A percentile compares a stretch with the other conserved stretches of the same genome.
Evolutionary conservation across 2,329 filamentous ascomycete genomes (phyloP).

Genomic region (Calonectria ilicicola): DNA sequence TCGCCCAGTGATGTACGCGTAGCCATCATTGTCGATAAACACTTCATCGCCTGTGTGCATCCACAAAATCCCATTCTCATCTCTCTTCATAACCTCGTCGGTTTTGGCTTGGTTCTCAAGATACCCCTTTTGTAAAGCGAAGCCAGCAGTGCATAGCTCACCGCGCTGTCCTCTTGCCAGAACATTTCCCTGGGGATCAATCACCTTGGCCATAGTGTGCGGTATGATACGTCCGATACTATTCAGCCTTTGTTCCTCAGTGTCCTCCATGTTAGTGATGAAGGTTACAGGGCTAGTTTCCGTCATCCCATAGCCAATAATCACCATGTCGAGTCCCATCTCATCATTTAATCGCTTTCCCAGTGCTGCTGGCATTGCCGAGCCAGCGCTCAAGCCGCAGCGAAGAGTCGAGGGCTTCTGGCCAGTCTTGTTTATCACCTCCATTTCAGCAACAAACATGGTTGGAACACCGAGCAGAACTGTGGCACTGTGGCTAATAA

Average conservation of each 20-base stretch:
- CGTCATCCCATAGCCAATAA: constrained; percentile 24
- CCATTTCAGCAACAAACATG: constrained; percentile 21
- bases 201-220: constrained; percentile 17
- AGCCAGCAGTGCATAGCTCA: constrained; percentile 17
- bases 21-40: constrained; percentile 79
- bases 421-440: constrained; percentile 3
- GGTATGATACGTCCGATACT: constrained; percentile 20
- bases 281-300: constrained; percentile 28
- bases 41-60: constrained; percentile 90
- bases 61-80: constrained; percentile 60
- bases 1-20: constrained; percentile 82
- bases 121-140: constrained; percentile 18
- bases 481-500: background rate
- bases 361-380: constrained; percentile 3
- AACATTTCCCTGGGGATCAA: constrained; percentile 5
- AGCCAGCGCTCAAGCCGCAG: constrained; percentile 5
- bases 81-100: constrained; percentile 9
- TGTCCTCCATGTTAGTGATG: constrained; percentile 15
- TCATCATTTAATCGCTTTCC: background rate
- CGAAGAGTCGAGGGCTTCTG: constrained; percentile 2
- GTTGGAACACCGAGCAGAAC: constrained; percentile 14
- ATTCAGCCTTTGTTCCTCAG: constrained; percentile 9
- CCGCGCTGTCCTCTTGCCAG: constrained; percentile 1
- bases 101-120: constrained; percentile 6
- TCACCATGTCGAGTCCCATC: constrained; percentile 1